Evolutionary conservation across 805 yeast species (phyloP).

Genomic region (Ogataea kodamae): DNA sequence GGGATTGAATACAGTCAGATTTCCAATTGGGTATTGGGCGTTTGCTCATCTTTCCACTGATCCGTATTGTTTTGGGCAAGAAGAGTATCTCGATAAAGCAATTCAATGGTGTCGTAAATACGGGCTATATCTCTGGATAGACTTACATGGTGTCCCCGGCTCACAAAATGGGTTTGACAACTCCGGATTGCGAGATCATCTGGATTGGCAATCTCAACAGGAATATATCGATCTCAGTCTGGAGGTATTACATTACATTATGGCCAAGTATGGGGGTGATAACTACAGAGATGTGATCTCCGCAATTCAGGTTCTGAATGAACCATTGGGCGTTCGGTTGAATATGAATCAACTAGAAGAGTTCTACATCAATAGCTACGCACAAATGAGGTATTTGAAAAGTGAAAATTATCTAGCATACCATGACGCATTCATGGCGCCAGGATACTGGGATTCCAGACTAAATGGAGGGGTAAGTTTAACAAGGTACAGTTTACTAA

Average conservation of each 20-base stretch:
- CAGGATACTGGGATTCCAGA: conserved; percentile 53
- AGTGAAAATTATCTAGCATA: conserved; percentile 45
- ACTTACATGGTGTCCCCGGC: conserved; percentile 79
- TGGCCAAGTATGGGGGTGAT: conserved; percentile 48
- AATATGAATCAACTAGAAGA: conserved; percentile 40
- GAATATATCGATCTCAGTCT: conserved; percentile 46
- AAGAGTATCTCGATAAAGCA: conserved; percentile 58
- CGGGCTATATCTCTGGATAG: conserved; percentile 67
- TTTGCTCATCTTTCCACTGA: conserved; percentile 48
- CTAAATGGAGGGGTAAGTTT: conserved; percentile 25
- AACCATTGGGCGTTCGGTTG: conserved; percentile 58
- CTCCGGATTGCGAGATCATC: conserved; percentile 57
- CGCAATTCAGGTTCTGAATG: conserved; percentile 70
- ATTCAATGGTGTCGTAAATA: conserved; percentile 62
- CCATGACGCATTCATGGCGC: conserved; percentile 62
- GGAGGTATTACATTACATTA: conserved; percentile 47
- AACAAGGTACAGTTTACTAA: too few relatives aligned
- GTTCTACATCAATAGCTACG: conserved; percentile 42
- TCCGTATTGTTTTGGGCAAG: conserved; percentile 67
- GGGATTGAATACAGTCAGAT: conserved; percentile 68
- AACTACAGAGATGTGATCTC: conserved; percentile 54
- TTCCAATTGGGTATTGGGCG: conserved; percentile 85
- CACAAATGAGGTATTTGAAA: conserved; percentile 38
- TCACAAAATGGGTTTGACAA: conserved; percentile 87
- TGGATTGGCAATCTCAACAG: conserved; percentile 40